These are phyloP conservation scores for Pestalotiopsis fici DNA, from an alignment of 2,329 filamentous ascomycete genomes.

Conservation along the genomic window DNA sequence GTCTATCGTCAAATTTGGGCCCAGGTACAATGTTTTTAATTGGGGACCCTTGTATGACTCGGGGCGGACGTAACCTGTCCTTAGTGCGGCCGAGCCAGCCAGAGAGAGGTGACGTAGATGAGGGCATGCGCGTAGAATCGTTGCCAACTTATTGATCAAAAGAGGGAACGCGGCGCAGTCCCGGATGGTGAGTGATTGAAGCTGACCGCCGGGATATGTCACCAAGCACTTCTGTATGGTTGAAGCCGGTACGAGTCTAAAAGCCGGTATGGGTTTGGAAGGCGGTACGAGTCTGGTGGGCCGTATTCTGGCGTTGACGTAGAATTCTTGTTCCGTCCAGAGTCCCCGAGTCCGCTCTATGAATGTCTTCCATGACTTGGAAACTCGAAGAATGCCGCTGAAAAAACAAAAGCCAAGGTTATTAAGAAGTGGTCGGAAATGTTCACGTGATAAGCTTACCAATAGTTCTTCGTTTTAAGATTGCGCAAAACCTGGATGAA, in stretches of 20 bases:
- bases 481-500: background rate
- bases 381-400: conserved; percentile 3
- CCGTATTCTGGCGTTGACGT: no score
- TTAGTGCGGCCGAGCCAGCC: background rate
- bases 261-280: background rate
- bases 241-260: background rate
- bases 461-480: background rate
- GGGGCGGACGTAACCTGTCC: background rate
- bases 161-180: background rate
- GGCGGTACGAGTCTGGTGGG: no score
- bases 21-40: background rate
- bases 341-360: background rate
- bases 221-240: background rate
- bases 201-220: conserved; percentile 3
- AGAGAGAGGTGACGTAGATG: background rate
- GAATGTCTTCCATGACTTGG: conserved; percentile 5
- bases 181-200: background rate
- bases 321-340: conserved; percentile 1
- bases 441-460: background rate
- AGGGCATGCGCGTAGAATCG: background rate
- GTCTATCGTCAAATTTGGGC: background rate
- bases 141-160: background rate
- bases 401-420: no score
- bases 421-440: background rate
- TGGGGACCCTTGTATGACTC: background rate